These are phyloP conservation scores for Lachancea sp. DNA, from an alignment of 805 yeast species.

Conservation along the genomic window DNA sequence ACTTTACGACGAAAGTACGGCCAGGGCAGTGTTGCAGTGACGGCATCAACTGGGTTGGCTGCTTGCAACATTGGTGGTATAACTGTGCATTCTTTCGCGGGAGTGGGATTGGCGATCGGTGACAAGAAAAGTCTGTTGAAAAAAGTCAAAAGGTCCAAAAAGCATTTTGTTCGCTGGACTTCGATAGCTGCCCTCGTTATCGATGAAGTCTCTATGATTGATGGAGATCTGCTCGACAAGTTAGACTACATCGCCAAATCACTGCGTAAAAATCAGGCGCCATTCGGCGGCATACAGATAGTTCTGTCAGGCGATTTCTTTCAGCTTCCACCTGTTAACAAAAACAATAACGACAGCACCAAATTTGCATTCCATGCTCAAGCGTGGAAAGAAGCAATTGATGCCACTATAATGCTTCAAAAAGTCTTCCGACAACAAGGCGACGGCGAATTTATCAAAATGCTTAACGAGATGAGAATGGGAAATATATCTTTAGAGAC, in stretches of 20 bases:
- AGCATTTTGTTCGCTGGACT: slow-evolving; percentile 50
- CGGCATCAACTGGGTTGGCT: slow-evolving; percentile 82
- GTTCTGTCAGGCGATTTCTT: slow-evolving; percentile 76
- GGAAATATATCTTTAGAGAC: slow-evolving; percentile 51
- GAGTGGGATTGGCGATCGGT: slow-evolving; percentile 68
- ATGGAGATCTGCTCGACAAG: slow-evolving; percentile 59
- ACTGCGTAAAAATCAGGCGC: slow-evolving; percentile 40
- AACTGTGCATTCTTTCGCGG: slow-evolving; percentile 70
- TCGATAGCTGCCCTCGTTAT: slow-evolving; percentile 53
- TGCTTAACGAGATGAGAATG: slow-evolving; percentile 69
- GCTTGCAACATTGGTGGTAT: slow-evolving; percentile 78
- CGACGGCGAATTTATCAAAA: slow-evolving; percentile 59
- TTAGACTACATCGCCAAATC: slow-evolving; percentile 53
- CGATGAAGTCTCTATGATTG: slow-evolving; percentile 80
- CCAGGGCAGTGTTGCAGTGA: slow-evolving; percentile 50
- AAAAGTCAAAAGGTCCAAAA: slow-evolving; percentile 48
- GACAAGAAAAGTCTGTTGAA: slow-evolving; percentile 40
- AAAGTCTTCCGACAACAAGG: slow-evolving; percentile 75
- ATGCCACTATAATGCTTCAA: slow-evolving; percentile 49
- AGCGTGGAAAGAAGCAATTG: slow-evolving; percentile 55
- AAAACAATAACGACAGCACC: slow-evolving; percentile 28
- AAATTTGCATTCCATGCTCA: slow-evolving; percentile 59
- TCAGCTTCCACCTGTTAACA: slow-evolving; percentile 62
- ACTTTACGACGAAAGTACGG: slow-evolving; percentile 42
- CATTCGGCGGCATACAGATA: slow-evolving; percentile 79